Conservation (phyloP, 108 stramenopile genomes). For the Nannochloropsis salina region DNA sequence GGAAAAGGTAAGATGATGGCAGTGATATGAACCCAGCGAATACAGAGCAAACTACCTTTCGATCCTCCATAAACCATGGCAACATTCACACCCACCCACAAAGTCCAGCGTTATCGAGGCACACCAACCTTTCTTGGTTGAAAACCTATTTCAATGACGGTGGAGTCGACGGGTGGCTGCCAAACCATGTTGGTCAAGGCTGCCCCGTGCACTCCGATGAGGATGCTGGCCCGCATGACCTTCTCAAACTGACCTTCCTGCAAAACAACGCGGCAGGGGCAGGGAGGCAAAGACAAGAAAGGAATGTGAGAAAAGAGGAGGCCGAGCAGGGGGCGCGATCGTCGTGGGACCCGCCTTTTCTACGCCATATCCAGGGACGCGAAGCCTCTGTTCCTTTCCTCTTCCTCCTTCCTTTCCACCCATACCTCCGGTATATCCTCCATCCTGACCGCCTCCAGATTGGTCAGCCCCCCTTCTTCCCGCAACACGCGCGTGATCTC, state of each 20-base stretch:
- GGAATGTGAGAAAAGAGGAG: not conserved
- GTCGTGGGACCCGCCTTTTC: no score
- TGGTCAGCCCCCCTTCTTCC: not conserved
- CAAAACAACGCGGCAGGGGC: not conserved
- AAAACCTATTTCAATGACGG: slow-evolving; percentile 2
- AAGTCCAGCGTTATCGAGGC: not conserved
- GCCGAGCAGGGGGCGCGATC: not conserved
- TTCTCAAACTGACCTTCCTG: not conserved
- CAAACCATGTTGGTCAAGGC: slow-evolving; percentile 14
- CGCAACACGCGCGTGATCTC: not conserved
- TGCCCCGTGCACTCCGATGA: not conserved
- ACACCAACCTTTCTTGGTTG: not conserved
- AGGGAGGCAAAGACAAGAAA: not conserved
- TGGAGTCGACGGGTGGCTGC: not conserved
- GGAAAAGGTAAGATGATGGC: not conserved
- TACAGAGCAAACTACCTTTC: not conserved
- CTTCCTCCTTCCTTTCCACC: not conserved
- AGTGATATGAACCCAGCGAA: not conserved
- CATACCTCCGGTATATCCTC: not conserved
- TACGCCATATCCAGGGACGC: no score
- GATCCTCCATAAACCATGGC: not conserved
- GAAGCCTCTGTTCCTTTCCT: not conserved
- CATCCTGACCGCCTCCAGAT: not conserved
- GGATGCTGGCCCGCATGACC: not conserved
- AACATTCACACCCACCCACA: no score